Percentiles rank a stretch among this genome's conserved stretches.
Evolutionary conservation across 331 rosid species (phyloP).

Genomic region (Quercus phellos): DNA sequence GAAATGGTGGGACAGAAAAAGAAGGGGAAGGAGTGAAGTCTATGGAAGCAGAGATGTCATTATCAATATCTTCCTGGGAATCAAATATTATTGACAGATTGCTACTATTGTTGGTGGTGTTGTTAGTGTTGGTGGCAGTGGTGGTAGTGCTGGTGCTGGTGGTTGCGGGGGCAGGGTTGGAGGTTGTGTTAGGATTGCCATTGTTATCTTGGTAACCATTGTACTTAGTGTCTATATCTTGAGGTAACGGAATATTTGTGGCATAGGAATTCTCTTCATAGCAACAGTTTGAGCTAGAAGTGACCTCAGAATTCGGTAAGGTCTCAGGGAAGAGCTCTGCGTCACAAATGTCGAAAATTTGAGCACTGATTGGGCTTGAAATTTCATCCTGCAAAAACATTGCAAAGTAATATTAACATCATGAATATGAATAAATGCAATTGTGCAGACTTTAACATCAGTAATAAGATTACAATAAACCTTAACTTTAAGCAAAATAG

Average conservation of each 20-base stretch:
- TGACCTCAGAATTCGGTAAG: slow-evolving; percentile 70
- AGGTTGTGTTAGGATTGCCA: slow-evolving; percentile 27
- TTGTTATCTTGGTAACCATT: slow-evolving; percentile 29
- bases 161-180: slow-evolving; percentile 30
- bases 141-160: slow-evolving; percentile 19
- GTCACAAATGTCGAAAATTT: slow-evolving; percentile 65
- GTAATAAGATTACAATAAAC: background rate
- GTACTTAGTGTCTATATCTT: slow-evolving; percentile 44
- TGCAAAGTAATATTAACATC: slow-evolving; percentile 30
- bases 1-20: slow-evolving; percentile 42
- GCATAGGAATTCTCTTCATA: slow-evolving; percentile 59
- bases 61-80: slow-evolving; percentile 74
- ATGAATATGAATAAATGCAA: slow-evolving; percentile 5
- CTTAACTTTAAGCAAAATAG: slow-evolving; percentile 37
- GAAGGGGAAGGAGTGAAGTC: slow-evolving; percentile 66
- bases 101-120: slow-evolving; percentile 25
- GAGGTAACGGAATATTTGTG: slow-evolving; percentile 39
- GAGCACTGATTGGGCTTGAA: slow-evolving; percentile 71
- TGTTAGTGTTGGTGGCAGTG: slow-evolving; percentile 23
- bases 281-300: slow-evolving; percentile 69
- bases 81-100: slow-evolving; percentile 62
- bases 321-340: slow-evolving; percentile 62
- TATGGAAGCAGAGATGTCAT: slow-evolving; percentile 82
- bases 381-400: slow-evolving; percentile 74
- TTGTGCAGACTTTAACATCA: slow-evolving; percentile 2